Evolutionary conservation across 768 basidiomycete genomes (phyloP).

Genomic region (Pisolithus sp.): DNA sequence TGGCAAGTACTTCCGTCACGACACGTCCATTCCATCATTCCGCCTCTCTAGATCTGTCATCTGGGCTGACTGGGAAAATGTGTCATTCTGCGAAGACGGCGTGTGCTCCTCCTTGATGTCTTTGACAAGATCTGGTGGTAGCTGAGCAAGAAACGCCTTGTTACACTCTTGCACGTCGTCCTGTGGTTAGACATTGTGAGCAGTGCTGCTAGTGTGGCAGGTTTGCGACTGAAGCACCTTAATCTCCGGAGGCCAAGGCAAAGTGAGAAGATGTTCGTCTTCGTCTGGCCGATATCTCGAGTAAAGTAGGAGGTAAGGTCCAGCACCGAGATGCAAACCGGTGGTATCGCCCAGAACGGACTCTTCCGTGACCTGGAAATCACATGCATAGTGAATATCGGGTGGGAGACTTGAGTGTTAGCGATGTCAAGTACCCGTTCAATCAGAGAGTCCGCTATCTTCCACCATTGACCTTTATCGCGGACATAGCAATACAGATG

Average conservation of each 20-base stretch:
- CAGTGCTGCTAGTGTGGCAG: not conserved
- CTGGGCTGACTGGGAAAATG: not conserved
- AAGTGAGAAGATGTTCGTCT: conserved; percentile 5
- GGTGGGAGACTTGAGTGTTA: not conserved
- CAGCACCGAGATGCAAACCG: conserved; percentile 70
- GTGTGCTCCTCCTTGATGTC: conserved; percentile 13
- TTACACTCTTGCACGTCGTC: conserved; percentile 34
- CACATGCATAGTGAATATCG: not conserved
- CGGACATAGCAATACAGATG: conserved; percentile 76
- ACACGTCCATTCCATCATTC: not conserved
- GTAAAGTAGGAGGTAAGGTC: conserved; percentile 76
- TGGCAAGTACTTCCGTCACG: not conserved
- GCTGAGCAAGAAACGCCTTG: conserved; percentile 28
- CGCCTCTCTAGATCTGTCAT: not conserved
- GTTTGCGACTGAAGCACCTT: conserved; percentile 10
- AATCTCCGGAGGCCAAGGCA: conserved; percentile 27
- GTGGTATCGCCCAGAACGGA: conserved; percentile 59
- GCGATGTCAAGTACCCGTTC: conserved; percentile 41
- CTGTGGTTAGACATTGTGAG: conserved; percentile 10
- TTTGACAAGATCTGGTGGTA: conserved; percentile 25
- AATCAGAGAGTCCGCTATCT: conserved; percentile 64
- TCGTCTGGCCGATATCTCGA: conserved; percentile 29
- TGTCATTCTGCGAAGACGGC: not conserved
- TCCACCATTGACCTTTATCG: conserved; percentile 67
- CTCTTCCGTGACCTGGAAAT: conserved; percentile 59